Base-by-base conservation (phyloP, 2,329 filamentous ascomycete species). In the Neopestalotiopsis sp. region DNA sequence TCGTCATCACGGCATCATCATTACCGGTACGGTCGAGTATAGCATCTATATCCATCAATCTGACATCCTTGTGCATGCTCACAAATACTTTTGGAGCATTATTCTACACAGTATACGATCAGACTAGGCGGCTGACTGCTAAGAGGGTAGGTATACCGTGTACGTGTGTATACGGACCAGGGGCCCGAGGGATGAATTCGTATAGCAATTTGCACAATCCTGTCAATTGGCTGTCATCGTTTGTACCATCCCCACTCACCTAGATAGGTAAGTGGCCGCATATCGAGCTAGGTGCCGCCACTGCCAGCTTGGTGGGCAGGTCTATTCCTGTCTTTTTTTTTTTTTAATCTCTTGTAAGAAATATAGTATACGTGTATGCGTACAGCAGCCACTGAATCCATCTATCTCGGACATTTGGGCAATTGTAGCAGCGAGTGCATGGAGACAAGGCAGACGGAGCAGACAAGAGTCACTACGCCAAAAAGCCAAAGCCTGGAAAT, bases 141-240 rank as follows among this genome's bases (percentile, higher is more conserved):
- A 17, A 53, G 17, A n/a, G 45, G 14, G n/a, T 53, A n/a, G 45
- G 45, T 53, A 20, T 24, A 53, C 45, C 20, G 17, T 13, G 34
- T 38, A 38, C 34, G 34, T 38, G 13, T 49, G 13, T 49, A 53
- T 53, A 53, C 45, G n/a, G 17, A 53, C 45, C 45, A 17, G 45
- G 20, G 45, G 17, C 7, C 7, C 17, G 20, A 20, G 14, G 14
- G 45, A 20, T 17, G 45, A 20, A 17, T 53, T 53, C 45, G 45
- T 53, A 53, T 53, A 53, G 45, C 45, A 53, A 53, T 53, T 10
- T 53, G 45, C 45, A 53, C 45, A 53, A 53, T 53, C 45, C 45
- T 53, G 45, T 53, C 45, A n/a, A 53, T 53, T 53, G 45, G 45
- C 45, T 53, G 20, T 17, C 45, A 20, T n/a, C 45, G 14, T 17